Conservation (phyloP, 2,329 filamentous ascomycete species). For the Lecanoromycetidae sp. region DNA sequence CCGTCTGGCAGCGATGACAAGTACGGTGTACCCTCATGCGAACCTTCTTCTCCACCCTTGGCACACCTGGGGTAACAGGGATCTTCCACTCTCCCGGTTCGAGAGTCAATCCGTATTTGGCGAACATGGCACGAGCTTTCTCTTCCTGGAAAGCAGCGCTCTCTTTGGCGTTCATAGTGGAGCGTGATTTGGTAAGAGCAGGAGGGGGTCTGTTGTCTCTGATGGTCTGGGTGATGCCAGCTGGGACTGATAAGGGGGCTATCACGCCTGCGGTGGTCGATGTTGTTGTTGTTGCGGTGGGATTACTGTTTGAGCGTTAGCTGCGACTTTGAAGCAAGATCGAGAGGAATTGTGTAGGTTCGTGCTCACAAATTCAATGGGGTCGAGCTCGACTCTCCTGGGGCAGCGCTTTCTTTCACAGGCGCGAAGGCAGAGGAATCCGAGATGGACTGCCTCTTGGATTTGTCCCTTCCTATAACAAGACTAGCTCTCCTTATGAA, state of each 20-base stretch:
- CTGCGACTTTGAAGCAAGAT: neutral
- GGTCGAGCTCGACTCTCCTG: neutral
- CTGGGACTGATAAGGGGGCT: conserved; percentile 8
- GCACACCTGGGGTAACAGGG: conserved; percentile 24
- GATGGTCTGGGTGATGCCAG: conserved; percentile 10
- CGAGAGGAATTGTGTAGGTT: neutral
- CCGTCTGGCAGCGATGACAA: conserved; percentile 69
- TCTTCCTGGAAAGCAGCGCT: conserved; percentile 29
- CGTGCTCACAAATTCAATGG: neutral
- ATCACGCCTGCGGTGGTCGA: conserved; percentile 1
- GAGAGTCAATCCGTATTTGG: conserved; percentile 35
- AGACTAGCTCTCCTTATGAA: conserved; percentile 17
- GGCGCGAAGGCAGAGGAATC: conserved; percentile 1
- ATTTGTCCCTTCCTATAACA: conserved; percentile 15
- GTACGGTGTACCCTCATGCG: conserved; percentile 40
- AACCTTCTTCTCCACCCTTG: conserved; percentile 35
- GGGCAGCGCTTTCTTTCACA: neutral
- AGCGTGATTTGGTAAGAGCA: conserved; percentile 1
- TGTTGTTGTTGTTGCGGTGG: neutral
- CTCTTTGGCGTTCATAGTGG: conserved; percentile 13
- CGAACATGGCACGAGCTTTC: conserved; percentile 34
- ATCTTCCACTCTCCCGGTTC: conserved; percentile 32
- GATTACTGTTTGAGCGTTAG: conserved; percentile 1
- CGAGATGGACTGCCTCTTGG: conserved; percentile 12
- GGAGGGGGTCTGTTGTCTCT: conserved; percentile 10